A percentile compares a stretch with the other conserved stretches of the same genome.
These are phyloP conservation scores for Coniochaeta prunicola DNA, from an alignment of 2,329 filamentous ascomycete species.

Conservation along the genomic window DNA sequence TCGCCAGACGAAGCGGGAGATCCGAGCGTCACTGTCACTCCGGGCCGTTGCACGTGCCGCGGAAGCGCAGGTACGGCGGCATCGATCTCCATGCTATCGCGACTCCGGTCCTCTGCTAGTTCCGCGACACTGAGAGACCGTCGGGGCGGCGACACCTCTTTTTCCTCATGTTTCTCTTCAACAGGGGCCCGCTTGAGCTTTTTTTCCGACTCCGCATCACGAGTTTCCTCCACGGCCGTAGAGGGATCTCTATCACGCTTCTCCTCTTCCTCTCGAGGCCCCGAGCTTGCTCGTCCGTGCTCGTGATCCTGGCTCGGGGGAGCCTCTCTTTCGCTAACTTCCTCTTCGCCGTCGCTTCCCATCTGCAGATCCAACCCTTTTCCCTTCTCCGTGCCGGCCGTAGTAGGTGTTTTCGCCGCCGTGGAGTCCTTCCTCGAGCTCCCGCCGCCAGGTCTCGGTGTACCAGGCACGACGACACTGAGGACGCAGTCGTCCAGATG, in stretches of 20 bases:
- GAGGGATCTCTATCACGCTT: not conserved
- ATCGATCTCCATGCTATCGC: not conserved
- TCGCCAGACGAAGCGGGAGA: slow-evolving; percentile 2
- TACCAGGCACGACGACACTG: slow-evolving; percentile 47
- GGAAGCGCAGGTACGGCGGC: not conserved
- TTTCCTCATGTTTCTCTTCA: not conserved
- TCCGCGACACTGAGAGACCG: not conserved
- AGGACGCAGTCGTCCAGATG: slow-evolving; percentile 69
- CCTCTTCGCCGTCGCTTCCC: not conserved
- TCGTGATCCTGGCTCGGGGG: not conserved
- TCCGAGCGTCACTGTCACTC: slow-evolving; percentile 1
- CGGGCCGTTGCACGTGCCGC: not conserved
- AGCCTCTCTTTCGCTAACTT: not conserved
- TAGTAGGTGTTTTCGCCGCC: slow-evolving; percentile 16
- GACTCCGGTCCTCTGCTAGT: not conserved
- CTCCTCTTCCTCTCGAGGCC: not conserved
- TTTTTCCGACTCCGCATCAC: not conserved
- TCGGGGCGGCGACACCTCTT: not conserved
- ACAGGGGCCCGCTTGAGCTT: not conserved
- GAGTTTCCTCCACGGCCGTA: not conserved
- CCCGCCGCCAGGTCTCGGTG: slow-evolving; percentile 21
- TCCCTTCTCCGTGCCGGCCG: slow-evolving; percentile 16
- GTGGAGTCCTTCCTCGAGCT: slow-evolving; percentile 16
- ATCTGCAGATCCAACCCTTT: slow-evolving; percentile 10
- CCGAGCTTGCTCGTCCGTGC: not conserved